A percentile compares a stretch with the other conserved stretches of the same genome.
phyloP scores from a whole-genome alignment of 73 alveolate species.

The Paramecium biaurelia region DNA sequence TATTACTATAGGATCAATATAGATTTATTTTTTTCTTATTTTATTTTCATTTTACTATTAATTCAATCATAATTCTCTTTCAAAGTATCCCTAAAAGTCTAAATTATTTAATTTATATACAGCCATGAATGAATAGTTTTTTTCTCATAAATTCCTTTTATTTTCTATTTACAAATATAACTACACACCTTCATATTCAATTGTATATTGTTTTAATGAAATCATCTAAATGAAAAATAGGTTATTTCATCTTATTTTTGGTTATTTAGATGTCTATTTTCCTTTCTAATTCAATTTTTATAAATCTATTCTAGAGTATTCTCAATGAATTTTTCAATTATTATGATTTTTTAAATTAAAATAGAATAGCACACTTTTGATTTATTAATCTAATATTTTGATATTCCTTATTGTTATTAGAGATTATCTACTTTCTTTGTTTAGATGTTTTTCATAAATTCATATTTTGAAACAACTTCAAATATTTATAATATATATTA shows the following conservation, averaged over 20 bases:
- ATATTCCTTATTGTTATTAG: neutral
- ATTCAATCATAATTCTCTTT: neutral
- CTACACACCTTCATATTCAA: neutral
- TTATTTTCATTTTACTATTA: neutral
- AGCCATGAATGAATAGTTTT: neutral
- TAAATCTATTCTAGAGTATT: too few relatives aligned
- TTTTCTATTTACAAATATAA: neutral
- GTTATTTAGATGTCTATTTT: too few relatives aligned
- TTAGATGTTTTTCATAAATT: too few relatives aligned
- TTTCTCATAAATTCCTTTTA: neutral
- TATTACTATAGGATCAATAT: neutral
- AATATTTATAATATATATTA: too few relatives aligned
- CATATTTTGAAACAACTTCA: too few relatives aligned
- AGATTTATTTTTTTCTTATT: neutral
- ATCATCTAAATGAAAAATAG: neutral
- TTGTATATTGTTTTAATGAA: neutral
- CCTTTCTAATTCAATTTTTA: too few relatives aligned
- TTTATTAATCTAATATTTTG: neutral
- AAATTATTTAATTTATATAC: neutral
- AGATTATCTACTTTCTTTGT: neutral
- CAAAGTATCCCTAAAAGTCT: neutral
- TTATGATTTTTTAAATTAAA: too few relatives aligned
- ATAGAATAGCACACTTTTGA: too few relatives aligned
- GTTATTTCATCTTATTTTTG: neutral
- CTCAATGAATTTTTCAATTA: too few relatives aligned